Base-by-base conservation (phyloP, 2,329 filamentous ascomycete genomes). In the Laburnicola sp. region DNA sequence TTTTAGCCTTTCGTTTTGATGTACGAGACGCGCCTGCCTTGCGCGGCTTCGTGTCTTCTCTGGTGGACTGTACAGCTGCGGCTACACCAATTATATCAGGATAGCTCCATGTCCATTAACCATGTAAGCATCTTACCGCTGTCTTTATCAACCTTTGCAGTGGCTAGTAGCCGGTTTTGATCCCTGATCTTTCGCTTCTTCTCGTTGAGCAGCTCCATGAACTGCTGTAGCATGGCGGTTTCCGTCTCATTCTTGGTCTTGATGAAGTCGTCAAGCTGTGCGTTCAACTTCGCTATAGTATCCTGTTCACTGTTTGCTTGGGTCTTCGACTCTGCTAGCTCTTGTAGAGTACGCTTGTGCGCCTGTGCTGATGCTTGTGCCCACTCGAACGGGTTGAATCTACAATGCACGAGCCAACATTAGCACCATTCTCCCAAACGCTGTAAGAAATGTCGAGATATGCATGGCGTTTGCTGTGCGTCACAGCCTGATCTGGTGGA, bases 171-270 rank as follows among this genome's bases (percentile, higher is more conserved):
- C 34, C 82, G 80, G 62, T 88, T 85, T 71, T 91, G 87, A 61
- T 91, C 82, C 37, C 88, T 76, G 43, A 92, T 91, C 72, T 89
- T 91, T 45, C 86, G 76, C 71, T 92, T 92, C 75, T 93, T 93
- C 68, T 87, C 83, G 60, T 92, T 92, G 1, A 92, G 75, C 2
- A 93, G 75, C 48, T 82, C 77, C 48, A 83, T 80, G 60, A 90
- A 90, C 66, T 89, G 90, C 53, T 82, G 81, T 1, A 92, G 72
- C 49, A 92, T 74, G 16, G 80, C 79, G 1, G 79, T 78, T 70
- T 92, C 88, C 55, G 89, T 81, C 16, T 83, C 81, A 40, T 82
- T 78, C 66, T 91, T 91, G 10, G 83, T 78, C 47, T 78, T 77
- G 40, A 86, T 78, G 11, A 92, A 79, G 60, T 89, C 85, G 3